A percentile compares a stretch with the other conserved stretches of the same genome.
These are phyloP conservation scores for Boletus rex-veris DNA, from an alignment of 768 basidiomycete genomes.

Conservation along the genomic window DNA sequence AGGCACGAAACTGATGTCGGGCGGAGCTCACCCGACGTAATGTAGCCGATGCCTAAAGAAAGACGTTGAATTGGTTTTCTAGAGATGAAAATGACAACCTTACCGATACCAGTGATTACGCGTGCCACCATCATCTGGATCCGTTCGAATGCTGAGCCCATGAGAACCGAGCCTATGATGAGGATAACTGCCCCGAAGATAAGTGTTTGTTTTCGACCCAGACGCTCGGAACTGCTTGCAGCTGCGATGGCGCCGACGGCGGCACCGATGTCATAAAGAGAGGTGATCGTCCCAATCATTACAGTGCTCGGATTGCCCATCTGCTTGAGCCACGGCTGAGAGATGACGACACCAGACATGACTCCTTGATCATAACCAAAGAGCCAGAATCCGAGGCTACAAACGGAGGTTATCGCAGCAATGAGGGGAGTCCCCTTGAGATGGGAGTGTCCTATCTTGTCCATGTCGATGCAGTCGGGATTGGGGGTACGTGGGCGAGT, in stretches of 20 bases:
- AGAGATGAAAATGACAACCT: background rate
- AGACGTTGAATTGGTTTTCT: background rate
- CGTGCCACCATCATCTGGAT: background rate
- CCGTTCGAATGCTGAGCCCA: background rate
- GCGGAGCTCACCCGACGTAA: background rate
- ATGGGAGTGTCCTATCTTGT: background rate
- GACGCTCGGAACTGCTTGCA: constrained; percentile 11
- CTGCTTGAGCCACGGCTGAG: constrained; percentile 10
- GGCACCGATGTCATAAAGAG: constrained; percentile 17
- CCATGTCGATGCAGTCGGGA: background rate
- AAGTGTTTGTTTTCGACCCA: constrained; percentile 12
- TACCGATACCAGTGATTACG: background rate
- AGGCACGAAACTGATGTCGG: background rate
- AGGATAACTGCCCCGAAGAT: background rate
- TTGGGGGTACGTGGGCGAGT: background rate
- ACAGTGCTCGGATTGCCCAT: constrained; percentile 16
- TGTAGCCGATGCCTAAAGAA: background rate
- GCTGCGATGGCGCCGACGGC: constrained; percentile 10
- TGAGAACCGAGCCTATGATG: background rate
- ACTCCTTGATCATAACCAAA: constrained; percentile 18
- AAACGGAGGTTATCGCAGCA: constrained; percentile 14
- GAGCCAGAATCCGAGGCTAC: constrained; percentile 14
- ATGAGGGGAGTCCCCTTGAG: constrained; percentile 8
- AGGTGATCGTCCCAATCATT: constrained; percentile 16
- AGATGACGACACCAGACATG: constrained; percentile 15